Conservation (phyloP, 495 filamentous ascomycete species). For the Jackrogersella minutella region DNA sequence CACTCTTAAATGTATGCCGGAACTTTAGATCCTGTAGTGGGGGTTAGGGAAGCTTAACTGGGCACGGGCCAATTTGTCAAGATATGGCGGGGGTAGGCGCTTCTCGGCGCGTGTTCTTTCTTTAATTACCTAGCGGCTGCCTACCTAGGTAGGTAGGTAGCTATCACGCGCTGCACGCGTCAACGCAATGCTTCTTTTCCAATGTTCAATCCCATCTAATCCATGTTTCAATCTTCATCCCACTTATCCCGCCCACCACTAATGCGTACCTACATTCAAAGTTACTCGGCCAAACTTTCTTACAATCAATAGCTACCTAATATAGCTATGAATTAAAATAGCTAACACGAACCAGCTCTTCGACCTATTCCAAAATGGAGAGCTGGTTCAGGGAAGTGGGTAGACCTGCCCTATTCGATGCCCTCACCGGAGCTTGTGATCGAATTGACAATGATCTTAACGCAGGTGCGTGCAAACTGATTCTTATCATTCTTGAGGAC, state of each 20-base stretch:
- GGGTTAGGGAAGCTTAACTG: not conserved
- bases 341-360: not conserved
- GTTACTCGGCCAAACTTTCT: not conserved
- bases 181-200: not conserved
- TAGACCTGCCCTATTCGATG: constrained; percentile 50
- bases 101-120: constrained; percentile 15
- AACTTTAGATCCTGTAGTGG: constrained; percentile 1
- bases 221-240: no score
- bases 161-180: constrained; percentile 12
- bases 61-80: constrained; percentile 3
- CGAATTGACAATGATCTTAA: constrained; percentile 47
- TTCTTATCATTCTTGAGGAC: not conserved
- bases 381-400: constrained; percentile 50
- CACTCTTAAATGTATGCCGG: not conserved
- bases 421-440: constrained; percentile 52
- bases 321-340: not conserved
- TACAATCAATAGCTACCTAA: not conserved
- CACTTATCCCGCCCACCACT: no score
- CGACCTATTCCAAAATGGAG: constrained; percentile 40
- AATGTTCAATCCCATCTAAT: no score
- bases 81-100: constrained; percentile 6
- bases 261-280: not conserved
- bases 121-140: no score
- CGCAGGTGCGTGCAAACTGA: constrained; percentile 43
- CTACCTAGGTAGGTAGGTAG: no score